phyloP scores from a whole-genome alignment of 208 protist species.

The Trypanosoma melophagium region DNA sequence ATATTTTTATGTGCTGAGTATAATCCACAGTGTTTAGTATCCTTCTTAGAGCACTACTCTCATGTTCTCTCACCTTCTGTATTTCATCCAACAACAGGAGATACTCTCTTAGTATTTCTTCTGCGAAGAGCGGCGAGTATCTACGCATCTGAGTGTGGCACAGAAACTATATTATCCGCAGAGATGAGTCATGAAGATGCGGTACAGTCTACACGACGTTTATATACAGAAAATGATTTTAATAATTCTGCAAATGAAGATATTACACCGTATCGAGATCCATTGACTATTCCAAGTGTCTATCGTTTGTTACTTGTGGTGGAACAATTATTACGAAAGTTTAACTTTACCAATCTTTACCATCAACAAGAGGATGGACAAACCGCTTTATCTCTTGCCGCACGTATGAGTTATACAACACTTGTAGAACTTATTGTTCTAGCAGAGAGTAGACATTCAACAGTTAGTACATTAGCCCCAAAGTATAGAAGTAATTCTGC shows the following conservation, averaged over 20 bases:
- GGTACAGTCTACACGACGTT: not conserved
- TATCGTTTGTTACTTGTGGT: conserved; percentile 33
- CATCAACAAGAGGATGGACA: conserved; percentile 38
- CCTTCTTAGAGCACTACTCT: conserved; percentile 31
- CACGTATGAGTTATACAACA: conserved; percentile 48
- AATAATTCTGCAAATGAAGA: conserved; percentile 1
- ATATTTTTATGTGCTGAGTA: conserved; percentile 52
- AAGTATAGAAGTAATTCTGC: not conserved
- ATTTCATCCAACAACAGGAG: conserved; percentile 41
- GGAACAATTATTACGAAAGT: conserved; percentile 30
- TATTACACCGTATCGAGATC: conserved; percentile 27
- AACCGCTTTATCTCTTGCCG: conserved; percentile 64
- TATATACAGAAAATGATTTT: not conserved
- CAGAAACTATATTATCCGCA: conserved; percentile 22
- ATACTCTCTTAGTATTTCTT: conserved; percentile 50
- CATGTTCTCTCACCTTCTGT: conserved; percentile 25
- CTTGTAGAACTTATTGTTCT: conserved; percentile 50
- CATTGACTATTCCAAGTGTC: conserved; percentile 33
- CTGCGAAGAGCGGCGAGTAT: conserved; percentile 28
- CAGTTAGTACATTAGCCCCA: not conserved
- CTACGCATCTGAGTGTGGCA: conserved; percentile 10
- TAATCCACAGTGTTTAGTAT: conserved; percentile 38
- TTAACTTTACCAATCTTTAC: conserved; percentile 29
- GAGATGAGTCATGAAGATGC: not conserved
- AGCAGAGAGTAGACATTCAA: no score